Percentiles rank a stretch among this genome's conserved stretches.
Conservation (phyloP, 129 eudicot species). For the Apium graveolens region DNA sequence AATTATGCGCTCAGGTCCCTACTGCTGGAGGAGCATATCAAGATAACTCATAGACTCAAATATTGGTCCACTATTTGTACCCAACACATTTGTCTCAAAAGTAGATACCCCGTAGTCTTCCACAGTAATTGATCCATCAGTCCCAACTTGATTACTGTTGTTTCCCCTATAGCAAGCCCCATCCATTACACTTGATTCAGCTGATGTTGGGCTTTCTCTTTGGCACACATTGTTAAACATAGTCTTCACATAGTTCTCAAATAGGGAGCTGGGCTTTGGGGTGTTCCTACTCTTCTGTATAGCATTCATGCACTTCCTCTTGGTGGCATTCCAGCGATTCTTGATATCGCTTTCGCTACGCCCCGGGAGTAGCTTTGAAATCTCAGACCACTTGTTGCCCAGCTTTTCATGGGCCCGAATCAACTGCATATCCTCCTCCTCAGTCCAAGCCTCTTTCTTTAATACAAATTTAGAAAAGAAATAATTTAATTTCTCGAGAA, state of each 20-base stretch:
- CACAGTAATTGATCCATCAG: not conserved
- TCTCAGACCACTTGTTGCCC: no score
- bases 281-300: not conserved
- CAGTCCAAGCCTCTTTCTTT: no score
- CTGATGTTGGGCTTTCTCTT: not conserved
- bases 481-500: no score
- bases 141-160: not conserved
- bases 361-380: no score
- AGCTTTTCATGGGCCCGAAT: no score
- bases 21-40: constrained; percentile 22
- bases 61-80: not conserved
- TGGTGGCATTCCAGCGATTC: no score
- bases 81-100: not conserved
- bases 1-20: not conserved
- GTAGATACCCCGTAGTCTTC: not conserved
- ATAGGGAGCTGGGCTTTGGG: no score
- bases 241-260: no score
- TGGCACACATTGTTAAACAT: no score
- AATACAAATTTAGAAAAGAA: not conserved
- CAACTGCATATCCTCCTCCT: no score
- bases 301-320: constrained; percentile 11
- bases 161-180: not conserved
- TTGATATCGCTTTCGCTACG: no score
- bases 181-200: not conserved
- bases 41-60: constrained; percentile 42